Evolutionary conservation across 495 filamentous ascomycete genomes (phyloP).

Genomic region (Neurospora sublineolata): DNA sequence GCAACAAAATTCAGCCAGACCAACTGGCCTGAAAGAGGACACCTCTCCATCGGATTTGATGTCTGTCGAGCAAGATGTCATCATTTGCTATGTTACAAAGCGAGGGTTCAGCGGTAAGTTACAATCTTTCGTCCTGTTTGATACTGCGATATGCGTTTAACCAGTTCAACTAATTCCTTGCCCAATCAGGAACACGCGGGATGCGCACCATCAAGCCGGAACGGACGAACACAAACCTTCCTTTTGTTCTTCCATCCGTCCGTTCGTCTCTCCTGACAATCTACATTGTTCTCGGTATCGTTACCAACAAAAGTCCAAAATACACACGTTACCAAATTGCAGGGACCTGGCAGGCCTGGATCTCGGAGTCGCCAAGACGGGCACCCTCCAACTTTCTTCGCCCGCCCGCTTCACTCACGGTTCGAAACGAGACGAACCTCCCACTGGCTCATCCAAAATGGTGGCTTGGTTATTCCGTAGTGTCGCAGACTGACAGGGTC

Average conservation of each 20-base stretch:
- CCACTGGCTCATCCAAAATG: background rate
- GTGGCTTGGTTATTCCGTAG: background rate
- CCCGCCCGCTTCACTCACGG: background rate
- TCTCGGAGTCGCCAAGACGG: background rate
- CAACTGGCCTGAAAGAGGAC: background rate
- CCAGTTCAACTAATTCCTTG: background rate
- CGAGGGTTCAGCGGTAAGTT: background rate
- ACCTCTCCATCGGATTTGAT: background rate
- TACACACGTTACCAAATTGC: background rate
- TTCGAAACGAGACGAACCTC: background rate
- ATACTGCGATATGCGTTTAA: background rate
- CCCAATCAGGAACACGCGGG: background rate
- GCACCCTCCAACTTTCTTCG: background rate
- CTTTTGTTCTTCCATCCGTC: background rate
- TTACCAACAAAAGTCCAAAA: background rate
- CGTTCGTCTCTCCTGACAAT: background rate
- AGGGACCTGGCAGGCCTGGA: background rate
- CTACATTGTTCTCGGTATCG: background rate
- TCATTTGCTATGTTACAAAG: background rate
- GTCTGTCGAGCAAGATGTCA: background rate
- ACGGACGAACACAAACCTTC: background rate
- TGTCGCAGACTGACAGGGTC: background rate
- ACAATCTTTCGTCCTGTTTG: background rate
- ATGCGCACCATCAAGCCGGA: background rate
- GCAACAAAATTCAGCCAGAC: background rate